Conservation (phyloP, 768 basidiomycete genomes). For the Kwoniella sp. region DNA sequence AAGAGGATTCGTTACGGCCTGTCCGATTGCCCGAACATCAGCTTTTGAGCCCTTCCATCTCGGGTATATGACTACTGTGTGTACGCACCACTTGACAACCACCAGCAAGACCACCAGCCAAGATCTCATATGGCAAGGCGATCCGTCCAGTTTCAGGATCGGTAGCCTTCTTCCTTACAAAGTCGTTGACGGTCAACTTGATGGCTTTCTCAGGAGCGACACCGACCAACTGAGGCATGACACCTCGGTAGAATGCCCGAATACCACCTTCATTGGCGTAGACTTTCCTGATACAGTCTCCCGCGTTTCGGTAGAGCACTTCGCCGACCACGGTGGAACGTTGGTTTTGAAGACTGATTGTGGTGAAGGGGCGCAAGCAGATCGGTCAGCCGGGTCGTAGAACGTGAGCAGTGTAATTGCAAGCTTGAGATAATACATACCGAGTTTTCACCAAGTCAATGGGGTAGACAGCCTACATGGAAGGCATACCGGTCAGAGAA, state of each 20-base stretch:
- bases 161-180: conserved; percentile 76
- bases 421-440: conserved; percentile 1
- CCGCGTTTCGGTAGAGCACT: conserved; percentile 91
- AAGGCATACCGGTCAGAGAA: neutral
- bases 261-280: conserved; percentile 92
- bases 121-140: conserved; percentile 81
- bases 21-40: neutral
- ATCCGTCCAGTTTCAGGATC: conserved; percentile 97
- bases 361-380: neutral
- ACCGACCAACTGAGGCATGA: conserved; percentile 87
- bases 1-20: conserved; percentile 92
- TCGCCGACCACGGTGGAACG: conserved; percentile 95
- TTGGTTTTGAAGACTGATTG: conserved; percentile 91
- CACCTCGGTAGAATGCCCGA: conserved; percentile 81
- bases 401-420: conserved; percentile 62
- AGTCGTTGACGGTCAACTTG: conserved; percentile 93
- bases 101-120: conserved; percentile 90
- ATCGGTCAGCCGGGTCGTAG: conserved; percentile 48
- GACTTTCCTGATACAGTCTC: conserved; percentile 91
- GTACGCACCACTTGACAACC: conserved; percentile 92
- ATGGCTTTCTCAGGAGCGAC: conserved; percentile 67
- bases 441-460: conserved; percentile 63
- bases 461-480: conserved; percentile 69
- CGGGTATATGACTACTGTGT: neutral
- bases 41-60: neutral